A percentile compares a stretch with the other conserved stretches of the same genome.
Evolutionary conservation across 2,329 filamentous ascomycete genomes (phyloP).

Genomic region (Chrysoporthe cubensis): DNA sequence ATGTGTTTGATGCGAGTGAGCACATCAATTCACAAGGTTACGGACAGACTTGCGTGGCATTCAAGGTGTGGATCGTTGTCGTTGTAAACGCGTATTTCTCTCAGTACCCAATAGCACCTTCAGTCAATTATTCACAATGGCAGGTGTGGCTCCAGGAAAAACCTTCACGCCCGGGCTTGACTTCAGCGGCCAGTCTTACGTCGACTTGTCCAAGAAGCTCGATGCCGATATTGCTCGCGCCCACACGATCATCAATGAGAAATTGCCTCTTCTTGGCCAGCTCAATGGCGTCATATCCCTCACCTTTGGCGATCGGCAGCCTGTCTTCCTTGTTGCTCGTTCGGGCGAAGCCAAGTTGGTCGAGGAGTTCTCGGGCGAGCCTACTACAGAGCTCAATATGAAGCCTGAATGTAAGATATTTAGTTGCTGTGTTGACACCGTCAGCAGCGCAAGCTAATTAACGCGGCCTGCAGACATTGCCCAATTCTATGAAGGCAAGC

Average conservation of each 20-base stretch:
- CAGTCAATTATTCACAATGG: slow-evolving; percentile 27
- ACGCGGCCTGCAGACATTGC: slow-evolving; percentile 26
- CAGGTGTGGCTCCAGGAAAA: slow-evolving; percentile 32
- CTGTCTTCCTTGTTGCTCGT: slow-evolving; percentile 35
- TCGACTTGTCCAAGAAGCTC: slow-evolving; percentile 25
- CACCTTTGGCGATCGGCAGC: slow-evolving; percentile 29
- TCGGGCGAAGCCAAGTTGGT: slow-evolving; percentile 31
- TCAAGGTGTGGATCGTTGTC: background rate
- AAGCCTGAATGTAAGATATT: slow-evolving; percentile 30
- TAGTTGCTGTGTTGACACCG: background rate
- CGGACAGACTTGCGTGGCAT: background rate
- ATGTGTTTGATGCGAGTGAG: background rate
- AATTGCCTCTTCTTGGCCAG: slow-evolving; percentile 31
- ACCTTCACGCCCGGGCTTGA: slow-evolving; percentile 32
- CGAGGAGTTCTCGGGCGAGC: slow-evolving; percentile 30
- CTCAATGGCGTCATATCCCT: slow-evolving; percentile 32
- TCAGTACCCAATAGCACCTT: background rate
- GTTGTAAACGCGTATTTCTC: background rate
- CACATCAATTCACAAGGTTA: background rate
- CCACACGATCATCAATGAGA: slow-evolving; percentile 32
- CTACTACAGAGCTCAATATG: slow-evolving; percentile 33
- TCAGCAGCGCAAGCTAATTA: background rate
- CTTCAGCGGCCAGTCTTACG: slow-evolving; percentile 32
- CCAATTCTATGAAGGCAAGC: slow-evolving; percentile 34
- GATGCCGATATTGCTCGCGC: slow-evolving; percentile 30